Conservation (phyloP, 2,329 filamentous ascomycete genomes). For the Fusarium sp. region DNA sequence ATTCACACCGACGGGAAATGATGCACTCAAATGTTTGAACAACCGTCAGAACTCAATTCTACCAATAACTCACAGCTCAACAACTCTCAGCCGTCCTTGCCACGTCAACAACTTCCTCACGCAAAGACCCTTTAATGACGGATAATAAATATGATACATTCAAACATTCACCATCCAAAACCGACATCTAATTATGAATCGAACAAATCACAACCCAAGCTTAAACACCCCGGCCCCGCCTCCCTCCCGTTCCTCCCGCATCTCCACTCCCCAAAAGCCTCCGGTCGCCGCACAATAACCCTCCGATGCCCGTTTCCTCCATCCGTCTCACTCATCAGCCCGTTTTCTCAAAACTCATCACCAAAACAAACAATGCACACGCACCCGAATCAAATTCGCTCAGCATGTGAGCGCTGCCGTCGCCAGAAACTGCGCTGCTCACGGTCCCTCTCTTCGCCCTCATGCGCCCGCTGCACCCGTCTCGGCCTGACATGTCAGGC, state of each 20-base stretch:
- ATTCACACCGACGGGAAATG: neutral
- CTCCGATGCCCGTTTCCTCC: slow-evolving; percentile 27
- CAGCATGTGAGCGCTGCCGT: slow-evolving; percentile 49
- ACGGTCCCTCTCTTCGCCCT: slow-evolving; percentile 35
- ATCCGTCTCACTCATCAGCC: neutral
- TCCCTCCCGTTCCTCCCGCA: neutral
- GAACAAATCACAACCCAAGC: neutral
- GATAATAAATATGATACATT: neutral
- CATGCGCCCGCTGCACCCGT: slow-evolving; percentile 45
- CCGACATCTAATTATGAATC: neutral
- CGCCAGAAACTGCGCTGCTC: slow-evolving; percentile 48
- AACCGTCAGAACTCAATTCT: neutral
- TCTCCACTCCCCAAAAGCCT: slow-evolving; percentile 19
- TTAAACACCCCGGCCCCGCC: neutral
- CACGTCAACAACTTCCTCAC: neutral
- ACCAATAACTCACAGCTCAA: neutral
- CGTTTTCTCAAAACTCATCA: neutral
- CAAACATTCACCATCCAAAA: neutral
- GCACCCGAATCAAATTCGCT: slow-evolving; percentile 48
- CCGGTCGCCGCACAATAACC: slow-evolving; percentile 28
- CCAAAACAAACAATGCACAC: slow-evolving; percentile 29
- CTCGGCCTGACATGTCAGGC: slow-evolving; percentile 44
- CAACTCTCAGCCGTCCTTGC: neutral
- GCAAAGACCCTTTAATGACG: neutral
- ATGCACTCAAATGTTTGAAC: neutral